phyloP scores from a whole-genome alignment of 257 asterid genomes.

The Phtheirospermum japonicum region DNA sequence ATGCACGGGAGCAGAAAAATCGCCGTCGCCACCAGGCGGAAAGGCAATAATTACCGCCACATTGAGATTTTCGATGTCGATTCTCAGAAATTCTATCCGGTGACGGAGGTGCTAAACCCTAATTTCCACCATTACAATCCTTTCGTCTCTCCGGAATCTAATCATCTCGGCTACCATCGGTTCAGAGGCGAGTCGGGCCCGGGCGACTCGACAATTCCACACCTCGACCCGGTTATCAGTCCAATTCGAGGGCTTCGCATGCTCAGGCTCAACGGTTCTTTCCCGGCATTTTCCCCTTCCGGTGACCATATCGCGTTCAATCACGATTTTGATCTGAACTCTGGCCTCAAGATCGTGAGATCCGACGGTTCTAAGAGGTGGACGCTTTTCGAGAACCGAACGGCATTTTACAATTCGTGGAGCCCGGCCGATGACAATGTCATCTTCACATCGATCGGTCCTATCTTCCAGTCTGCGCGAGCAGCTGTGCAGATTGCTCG shows the following conservation, averaged over 20 bases:
- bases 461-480: constrained; percentile 48
- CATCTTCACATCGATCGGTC: constrained; percentile 70
- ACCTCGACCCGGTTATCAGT: constrained; percentile 48
- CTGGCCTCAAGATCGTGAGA: constrained; percentile 54
- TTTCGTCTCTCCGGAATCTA: constrained; percentile 51
- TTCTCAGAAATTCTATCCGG: constrained; percentile 39
- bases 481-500: constrained; percentile 70
- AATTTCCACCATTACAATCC: constrained; percentile 82
- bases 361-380: constrained; percentile 72
- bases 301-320: constrained; percentile 58
- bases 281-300: constrained; percentile 69
- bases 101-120: constrained; percentile 55
- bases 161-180: constrained; percentile 59
- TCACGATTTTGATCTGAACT: constrained; percentile 38
- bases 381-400: constrained; percentile 48
- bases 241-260: constrained; percentile 44
- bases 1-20: constrained; percentile 36
- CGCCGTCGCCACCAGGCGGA: constrained; percentile 72
- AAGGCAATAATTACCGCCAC: constrained; percentile 56
- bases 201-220: constrained; percentile 44
- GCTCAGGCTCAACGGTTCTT: constrained; percentile 65
- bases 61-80: constrained; percentile 64
- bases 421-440: constrained; percentile 61
- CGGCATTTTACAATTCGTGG: constrained; percentile 60
- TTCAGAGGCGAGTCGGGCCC: constrained; percentile 55